Evolutionary conservation across 2,329 filamentous ascomycete species (phyloP), one percentile per base, ranked within the genome.

Genomic region (Aspergillus thermomutatus): DNA sequence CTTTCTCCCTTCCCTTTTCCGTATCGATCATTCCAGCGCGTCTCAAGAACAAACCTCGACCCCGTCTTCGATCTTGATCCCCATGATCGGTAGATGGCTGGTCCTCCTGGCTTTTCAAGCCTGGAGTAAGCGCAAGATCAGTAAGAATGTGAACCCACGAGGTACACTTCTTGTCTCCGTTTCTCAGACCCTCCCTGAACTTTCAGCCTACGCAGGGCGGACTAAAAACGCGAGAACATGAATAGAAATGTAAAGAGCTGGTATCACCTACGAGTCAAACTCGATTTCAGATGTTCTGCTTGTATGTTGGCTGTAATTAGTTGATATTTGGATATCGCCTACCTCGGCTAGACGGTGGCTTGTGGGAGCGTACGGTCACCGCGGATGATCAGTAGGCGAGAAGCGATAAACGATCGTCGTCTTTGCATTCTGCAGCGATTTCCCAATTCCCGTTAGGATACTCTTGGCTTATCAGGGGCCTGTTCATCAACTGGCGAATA

Each of bases 221-320:
- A 83, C 81, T 83, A 83, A 80, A 78, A 80, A 79, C 77, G 77
- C 66, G 80, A 80, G 75, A 73, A 83, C 79, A 83, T 72, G 11
- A n/a, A 31, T 14, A 21, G 52, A 34, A 48, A 19, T 11, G 19
- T 17, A 45, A n/a, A 4, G 25, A 47, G 21, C 28, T 43, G 46
- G 40, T 17, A 23, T 34, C n/a, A n/a, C n/a, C n/a, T n/a, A n/a
- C n/a, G n/a, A n/a, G n/a, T n/a, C n/a, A n/a, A n/a, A n/a, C n/a
- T n/a, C n/a, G n/a, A n/a, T n/a, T n/a, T n/a, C n/a, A n/a, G n/a
- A n/a, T n/a, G n/a, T n/a, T n/a, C 21, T n/a, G 25, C 40, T 26
- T 45, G 31, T 37, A 17, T 37, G 1, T 7, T 37, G 17, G 17
- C 31, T 37, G 11, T 37, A 37, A 37, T 17, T 7, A 37, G 31